A percentile compares a stretch with the other conserved stretches of the same genome.
phyloP scores from a whole-genome alignment of 1,139 yeast species.

The Hemisphaericaspora xylofermentans region DNA sequence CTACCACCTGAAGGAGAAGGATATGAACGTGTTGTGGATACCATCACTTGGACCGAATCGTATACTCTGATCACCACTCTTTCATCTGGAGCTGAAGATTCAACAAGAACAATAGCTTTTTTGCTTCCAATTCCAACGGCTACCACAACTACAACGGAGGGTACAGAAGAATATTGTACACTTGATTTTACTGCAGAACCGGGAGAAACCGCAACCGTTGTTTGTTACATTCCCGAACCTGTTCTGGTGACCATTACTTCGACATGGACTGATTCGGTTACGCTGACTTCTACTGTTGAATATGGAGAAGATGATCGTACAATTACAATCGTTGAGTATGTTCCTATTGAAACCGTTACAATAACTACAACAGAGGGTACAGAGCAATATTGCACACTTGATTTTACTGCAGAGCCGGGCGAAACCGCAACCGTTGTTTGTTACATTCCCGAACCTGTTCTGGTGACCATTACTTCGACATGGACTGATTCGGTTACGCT shows the following conservation, averaged over 20 bases:
- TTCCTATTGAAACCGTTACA: constrained; percentile 17
- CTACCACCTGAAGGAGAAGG: constrained; percentile 19
- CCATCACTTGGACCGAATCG: constrained; percentile 24
- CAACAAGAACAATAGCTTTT: constrained; percentile 10
- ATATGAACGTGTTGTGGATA: constrained; percentile 16
- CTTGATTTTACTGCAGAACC: constrained; percentile 1
- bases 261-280: constrained; percentile 22
- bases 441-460: no score
- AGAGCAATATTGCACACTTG: constrained; percentile 1
- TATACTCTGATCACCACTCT: constrained; percentile 21
- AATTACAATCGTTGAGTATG: constrained; percentile 10
- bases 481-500: constrained; percentile 21
- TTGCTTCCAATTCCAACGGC: constrained; percentile 17
- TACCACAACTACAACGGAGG: constrained; percentile 7
- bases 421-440: constrained; percentile 2
- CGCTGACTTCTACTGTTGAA: constrained; percentile 22
- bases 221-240: background rate
- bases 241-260: no score
- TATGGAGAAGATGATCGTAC: constrained; percentile 12
- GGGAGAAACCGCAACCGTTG: constrained; percentile 2
- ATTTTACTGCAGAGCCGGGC: background rate
- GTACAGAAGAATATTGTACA: constrained; percentile 2
- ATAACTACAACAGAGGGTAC: constrained; percentile 5
- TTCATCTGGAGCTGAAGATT: constrained; percentile 14
- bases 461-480: no score